These are phyloP conservation scores for Capsella rubella DNA, from an alignment of 441 rosid species.

Conservation along the genomic window DNA sequence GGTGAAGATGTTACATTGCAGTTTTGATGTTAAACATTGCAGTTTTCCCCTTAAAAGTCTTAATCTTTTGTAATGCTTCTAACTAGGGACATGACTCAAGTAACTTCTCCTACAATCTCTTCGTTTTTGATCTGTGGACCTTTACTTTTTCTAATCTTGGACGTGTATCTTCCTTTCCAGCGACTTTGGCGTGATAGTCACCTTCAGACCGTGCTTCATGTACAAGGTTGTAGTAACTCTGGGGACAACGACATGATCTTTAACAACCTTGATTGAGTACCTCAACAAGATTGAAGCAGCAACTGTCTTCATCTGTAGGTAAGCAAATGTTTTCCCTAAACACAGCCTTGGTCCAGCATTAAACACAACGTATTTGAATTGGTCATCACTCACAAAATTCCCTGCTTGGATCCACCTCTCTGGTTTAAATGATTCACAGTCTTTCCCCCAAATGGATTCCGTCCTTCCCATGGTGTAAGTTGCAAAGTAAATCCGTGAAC, in stretches of 20 bases:
- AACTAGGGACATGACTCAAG: constrained; percentile 18
- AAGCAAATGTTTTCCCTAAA: constrained; percentile 75
- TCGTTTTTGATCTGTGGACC: neutral
- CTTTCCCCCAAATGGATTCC: constrained; percentile 75
- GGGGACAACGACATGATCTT: constrained; percentile 58
- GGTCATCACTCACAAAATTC: constrained; percentile 58
- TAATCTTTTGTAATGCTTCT: constrained; percentile 21
- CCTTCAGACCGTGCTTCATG: constrained; percentile 72
- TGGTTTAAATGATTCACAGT: constrained; percentile 71
- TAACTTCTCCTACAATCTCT: constrained; percentile 18
- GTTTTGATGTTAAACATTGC: constrained; percentile 3
- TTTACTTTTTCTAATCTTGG: constrained; percentile 5
- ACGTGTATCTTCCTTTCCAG: constrained; percentile 17
- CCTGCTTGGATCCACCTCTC: constrained; percentile 79
- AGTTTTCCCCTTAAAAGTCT: neutral
- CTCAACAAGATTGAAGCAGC: constrained; percentile 71
- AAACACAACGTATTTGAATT: constrained; percentile 77
- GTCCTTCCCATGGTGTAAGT: constrained; percentile 69
- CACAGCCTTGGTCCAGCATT: constrained; percentile 79
- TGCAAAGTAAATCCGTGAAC: constrained; percentile 56
- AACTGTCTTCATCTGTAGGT: constrained; percentile 83
- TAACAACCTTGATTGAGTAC: constrained; percentile 60
- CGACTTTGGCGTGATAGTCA: constrained; percentile 57
- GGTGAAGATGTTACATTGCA: constrained; percentile 10
- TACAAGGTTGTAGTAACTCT: constrained; percentile 78